phyloP scores from a whole-genome alignment of 768 basidiomycete species.

The Kwoniella newhampshirensis region DNA sequence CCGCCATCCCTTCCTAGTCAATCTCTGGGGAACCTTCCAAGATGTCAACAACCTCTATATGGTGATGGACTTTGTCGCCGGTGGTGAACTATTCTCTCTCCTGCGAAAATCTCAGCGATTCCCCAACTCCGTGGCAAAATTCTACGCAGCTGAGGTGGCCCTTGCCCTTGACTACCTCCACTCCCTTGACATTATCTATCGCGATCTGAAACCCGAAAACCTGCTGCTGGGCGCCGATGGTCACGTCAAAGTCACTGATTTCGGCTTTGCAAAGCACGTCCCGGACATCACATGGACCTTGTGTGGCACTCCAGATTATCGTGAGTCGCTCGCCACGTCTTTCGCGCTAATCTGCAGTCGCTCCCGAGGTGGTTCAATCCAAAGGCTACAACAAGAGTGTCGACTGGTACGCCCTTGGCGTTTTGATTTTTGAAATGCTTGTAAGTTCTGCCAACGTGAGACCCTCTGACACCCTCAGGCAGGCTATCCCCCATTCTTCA shows the following conservation, averaged over 20 bases:
- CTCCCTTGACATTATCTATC: conserved; percentile 55
- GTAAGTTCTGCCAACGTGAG: conserved; percentile 35
- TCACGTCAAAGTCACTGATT: conserved; percentile 95
- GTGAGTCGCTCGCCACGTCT: conserved; percentile 29
- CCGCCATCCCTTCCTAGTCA: conserved; percentile 69
- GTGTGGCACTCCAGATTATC: conserved; percentile 55
- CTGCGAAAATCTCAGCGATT: conserved; percentile 74
- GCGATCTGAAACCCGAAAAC: conserved; percentile 60
- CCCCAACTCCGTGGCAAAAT: conserved; percentile 55
- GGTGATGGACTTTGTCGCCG: conserved; percentile 56
- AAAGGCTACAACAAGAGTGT: conserved; percentile 56
- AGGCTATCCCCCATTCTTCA: conserved; percentile 56
- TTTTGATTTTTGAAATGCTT: conserved; percentile 55
- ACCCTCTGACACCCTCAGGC: no score
- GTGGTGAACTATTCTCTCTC: conserved; percentile 68
- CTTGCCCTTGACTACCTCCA: conserved; percentile 55
- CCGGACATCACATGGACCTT: conserved; percentile 54
- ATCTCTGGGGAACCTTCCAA: conserved; percentile 77
- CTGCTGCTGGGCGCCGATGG: conserved; percentile 90
- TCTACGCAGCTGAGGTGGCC: conserved; percentile 55
- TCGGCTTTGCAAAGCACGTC: conserved; percentile 66
- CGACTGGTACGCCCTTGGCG: conserved; percentile 55
- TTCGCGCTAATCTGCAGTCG: conserved; percentile 39
- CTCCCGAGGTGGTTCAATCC: conserved; percentile 55
- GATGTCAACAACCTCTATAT: conserved; percentile 55